Percentiles rank a stretch among this genome's conserved stretches.
These are phyloP conservation scores for Funneliformis caledonium DNA, from an alignment of 371 early-diverging fungal species.

Conservation along the genomic window DNA sequence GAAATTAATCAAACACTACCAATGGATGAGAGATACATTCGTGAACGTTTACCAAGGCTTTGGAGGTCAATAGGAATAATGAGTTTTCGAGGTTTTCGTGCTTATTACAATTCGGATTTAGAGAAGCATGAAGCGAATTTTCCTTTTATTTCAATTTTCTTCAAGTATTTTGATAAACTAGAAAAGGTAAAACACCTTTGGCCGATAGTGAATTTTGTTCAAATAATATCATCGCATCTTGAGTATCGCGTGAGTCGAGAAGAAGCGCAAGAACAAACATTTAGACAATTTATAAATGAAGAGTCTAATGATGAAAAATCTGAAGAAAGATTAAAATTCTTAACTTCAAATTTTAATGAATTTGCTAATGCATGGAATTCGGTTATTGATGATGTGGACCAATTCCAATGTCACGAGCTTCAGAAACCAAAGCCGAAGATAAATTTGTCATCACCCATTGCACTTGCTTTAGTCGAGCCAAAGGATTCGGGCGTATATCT, in stretches of 20 bases:
- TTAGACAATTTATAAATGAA: conserved; percentile 27
- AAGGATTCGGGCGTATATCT: conserved; percentile 27
- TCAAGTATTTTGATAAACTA: conserved; percentile 33
- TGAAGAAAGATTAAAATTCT: background rate
- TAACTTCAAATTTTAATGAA: background rate
- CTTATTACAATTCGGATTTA: conserved; percentile 4
- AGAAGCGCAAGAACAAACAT: conserved; percentile 22
- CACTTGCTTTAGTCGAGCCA: conserved; percentile 33
- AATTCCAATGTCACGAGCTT: conserved; percentile 32
- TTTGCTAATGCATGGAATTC: conserved; percentile 39
- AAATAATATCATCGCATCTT: conserved; percentile 20
- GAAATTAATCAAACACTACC: conserved; percentile 38
- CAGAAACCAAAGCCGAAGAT: conserved; percentile 6
- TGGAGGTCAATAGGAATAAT: conserved; percentile 27
- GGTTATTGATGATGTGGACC: conserved; percentile 16
- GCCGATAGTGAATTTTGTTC: conserved; percentile 35
- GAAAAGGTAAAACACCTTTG: conserved; percentile 1
- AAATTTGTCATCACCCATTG: background rate
- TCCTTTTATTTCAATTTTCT: conserved; percentile 32
- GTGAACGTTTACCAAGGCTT: conserved; percentile 20
- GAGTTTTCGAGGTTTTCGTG: conserved; percentile 18
- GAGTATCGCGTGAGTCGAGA: conserved; percentile 34
- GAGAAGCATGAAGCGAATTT: background rate
- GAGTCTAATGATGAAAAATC: conserved; percentile 1
- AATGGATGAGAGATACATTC: conserved; percentile 14